A percentile compares a stretch with the other conserved stretches of the same genome.
Conservation (phyloP, 306 rosid species). For the Gastrolobium villosum region DNA sequence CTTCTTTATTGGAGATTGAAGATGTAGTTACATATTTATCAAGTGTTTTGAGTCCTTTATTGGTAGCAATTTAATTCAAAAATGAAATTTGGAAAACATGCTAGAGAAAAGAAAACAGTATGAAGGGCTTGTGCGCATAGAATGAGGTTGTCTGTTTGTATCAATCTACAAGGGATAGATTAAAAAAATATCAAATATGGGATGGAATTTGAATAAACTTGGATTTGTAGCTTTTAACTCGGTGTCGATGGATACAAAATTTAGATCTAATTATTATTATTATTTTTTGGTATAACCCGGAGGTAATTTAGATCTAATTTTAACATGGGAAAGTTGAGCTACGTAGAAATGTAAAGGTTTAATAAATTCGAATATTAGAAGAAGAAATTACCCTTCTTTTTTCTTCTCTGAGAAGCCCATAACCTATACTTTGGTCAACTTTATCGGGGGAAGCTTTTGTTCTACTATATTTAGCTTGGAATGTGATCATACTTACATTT, state of each 20-base stretch:
- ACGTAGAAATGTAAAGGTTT: constrained; percentile 16
- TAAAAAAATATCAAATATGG: constrained; percentile 9
- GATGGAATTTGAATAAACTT: constrained; percentile 26
- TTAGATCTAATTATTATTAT: constrained; percentile 35
- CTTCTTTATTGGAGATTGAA: constrained; percentile 26
- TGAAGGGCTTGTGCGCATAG: constrained; percentile 14
- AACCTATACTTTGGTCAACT: constrained; percentile 22
- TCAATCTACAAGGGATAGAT: constrained; percentile 17
- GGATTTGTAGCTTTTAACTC: constrained; percentile 2
- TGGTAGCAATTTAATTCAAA: constrained; percentile 7
- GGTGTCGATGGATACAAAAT: constrained; percentile 11
- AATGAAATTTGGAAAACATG: constrained; percentile 18
- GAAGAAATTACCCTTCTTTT: background rate
- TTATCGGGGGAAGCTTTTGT: constrained; percentile 7
- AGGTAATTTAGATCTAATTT: constrained; percentile 32
- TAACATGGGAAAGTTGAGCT: constrained; percentile 16
- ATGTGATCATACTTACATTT: constrained; percentile 40
- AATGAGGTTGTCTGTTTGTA: constrained; percentile 21
- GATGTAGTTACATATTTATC: background rate
- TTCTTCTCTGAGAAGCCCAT: constrained; percentile 25
- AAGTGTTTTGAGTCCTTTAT: constrained; percentile 24
- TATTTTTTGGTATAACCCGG: no score
- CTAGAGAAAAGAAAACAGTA: constrained; percentile 2
- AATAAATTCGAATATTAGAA: constrained; percentile 22
- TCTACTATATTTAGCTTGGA: constrained; percentile 32